A percentile compares a stretch with the other conserved stretches of the same genome.
Conservation (phyloP, 2,329 filamentous ascomycete species). For the Hysterium pulicare region DNA sequence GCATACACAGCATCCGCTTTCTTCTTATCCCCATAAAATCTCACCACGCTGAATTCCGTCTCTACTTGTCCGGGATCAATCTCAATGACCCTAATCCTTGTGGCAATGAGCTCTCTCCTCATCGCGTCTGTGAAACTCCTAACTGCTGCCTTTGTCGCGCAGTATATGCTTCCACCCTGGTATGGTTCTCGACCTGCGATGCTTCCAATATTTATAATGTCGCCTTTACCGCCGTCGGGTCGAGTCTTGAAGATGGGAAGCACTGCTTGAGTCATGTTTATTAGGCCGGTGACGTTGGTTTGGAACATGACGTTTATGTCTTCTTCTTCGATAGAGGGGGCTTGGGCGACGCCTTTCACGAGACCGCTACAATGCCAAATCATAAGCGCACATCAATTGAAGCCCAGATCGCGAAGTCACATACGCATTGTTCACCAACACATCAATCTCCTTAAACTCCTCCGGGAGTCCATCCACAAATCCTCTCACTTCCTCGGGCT, state of each 20-base stretch:
- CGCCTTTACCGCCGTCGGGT: conserved; percentile 70
- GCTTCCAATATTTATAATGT: conserved; percentile 93
- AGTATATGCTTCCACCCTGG: conserved; percentile 84
- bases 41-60: conserved; percentile 86
- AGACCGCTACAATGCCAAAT: conserved; percentile 61
- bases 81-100: conserved; percentile 78
- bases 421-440: conserved; percentile 95
- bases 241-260: conserved; percentile 73
- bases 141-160: conserved; percentile 86
- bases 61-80: conserved; percentile 91
- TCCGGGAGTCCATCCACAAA: conserved; percentile 73
- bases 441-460: conserved; percentile 79
- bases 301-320: conserved; percentile 86
- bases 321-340: conserved; percentile 74
- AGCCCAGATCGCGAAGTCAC: conserved; percentile 25
- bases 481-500: conserved; percentile 65
- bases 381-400: conserved; percentile 6
- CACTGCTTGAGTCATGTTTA: conserved; percentile 94
- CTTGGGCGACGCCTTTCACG: conserved; percentile 82
- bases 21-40: conserved; percentile 82
- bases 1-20: conserved; percentile 90
- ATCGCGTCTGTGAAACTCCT: conserved; percentile 79
- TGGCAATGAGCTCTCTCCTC: conserved; percentile 77
- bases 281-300: conserved; percentile 91
- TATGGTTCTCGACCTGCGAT: conserved; percentile 90